Percentiles rank a stretch among this genome's conserved stretches.
phyloP scores from a whole-genome alignment of 805 yeast genomes.

The Teunomyces panamensis region DNA sequence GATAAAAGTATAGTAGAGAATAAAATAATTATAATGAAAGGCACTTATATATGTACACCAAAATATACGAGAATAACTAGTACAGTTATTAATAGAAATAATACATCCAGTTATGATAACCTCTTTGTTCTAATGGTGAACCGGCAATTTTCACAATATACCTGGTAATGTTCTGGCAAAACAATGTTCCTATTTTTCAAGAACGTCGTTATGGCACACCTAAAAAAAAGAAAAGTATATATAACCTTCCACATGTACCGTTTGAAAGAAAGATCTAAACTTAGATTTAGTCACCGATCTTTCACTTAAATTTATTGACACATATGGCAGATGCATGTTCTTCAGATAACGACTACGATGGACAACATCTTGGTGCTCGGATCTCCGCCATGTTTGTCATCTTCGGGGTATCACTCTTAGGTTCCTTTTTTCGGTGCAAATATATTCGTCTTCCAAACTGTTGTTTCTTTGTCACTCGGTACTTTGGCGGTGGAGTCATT shows the following conservation, averaged over 20 bases:
- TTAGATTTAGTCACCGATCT: too few species aligned
- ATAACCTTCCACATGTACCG: too few species aligned
- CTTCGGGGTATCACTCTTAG: slow-evolving; percentile 27
- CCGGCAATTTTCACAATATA: too few species aligned
- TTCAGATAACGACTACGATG: slow-evolving; percentile 18
- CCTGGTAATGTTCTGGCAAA: neutral
- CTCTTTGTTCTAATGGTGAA: too few species aligned
- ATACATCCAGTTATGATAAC: too few species aligned
- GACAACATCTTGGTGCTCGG: slow-evolving; percentile 23
- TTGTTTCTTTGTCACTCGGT: slow-evolving; percentile 26
- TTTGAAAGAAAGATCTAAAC: too few species aligned
- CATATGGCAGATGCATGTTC: slow-evolving; percentile 7
- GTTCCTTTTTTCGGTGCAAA: slow-evolving; percentile 23
- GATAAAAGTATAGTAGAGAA: neutral
- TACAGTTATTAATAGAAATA: too few species aligned
- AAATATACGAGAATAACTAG: too few species aligned
- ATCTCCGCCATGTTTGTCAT: slow-evolving; percentile 30
- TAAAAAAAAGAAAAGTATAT: too few species aligned
- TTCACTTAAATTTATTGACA: slow-evolving; percentile 5
- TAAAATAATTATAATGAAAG: too few species aligned
- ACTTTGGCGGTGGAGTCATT: slow-evolving; percentile 36
- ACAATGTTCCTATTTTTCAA: neutral
- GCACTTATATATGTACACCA: too few species aligned
- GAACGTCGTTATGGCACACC: too few species aligned
- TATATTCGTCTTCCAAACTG: slow-evolving; percentile 22